Base-by-base conservation (phyloP, 345 rosid species). In the Sonneratia caseolaris region DNA sequence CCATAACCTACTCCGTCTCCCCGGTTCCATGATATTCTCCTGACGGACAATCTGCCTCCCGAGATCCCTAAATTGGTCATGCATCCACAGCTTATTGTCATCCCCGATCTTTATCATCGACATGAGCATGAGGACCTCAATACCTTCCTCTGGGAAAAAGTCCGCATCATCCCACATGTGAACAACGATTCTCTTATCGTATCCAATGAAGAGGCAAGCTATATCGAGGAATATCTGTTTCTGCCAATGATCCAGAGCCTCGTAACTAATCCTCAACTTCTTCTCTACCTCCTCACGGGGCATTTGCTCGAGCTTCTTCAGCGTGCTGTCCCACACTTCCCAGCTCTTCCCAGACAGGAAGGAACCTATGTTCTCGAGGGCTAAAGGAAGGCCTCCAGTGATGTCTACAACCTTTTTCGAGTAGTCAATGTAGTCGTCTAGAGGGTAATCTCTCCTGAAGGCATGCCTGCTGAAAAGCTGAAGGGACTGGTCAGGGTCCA, bases 391-490 rank as follows among this genome's bases (percentile, higher is more conserved):
- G 42, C 77, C 77, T 49, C 77, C 77, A 32, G 73, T 70, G 69
- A 70, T 75, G 38, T 53, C 38, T 0, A 75, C 77, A 3, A 70
- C 77, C 61, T 70, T 75, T 12, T 37, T 75, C 7, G 77, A 75
- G 77, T 64, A 62, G n/a, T 37, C 65, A 32, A 65, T 18, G 35
- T 65, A 73, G 45, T 75, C 73, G 51, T 70, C 73, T 0, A 69
- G 73, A 21, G 77, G 77, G 35, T 37, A 70, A 24, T 70, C 77
- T 55, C 73, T 70, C 55, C 77, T 49, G 64, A 75, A 75, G 0
- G 77, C 73, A 36, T 75, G 77, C 73, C 73, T 22, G 59, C 77
- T 75, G 69, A 75, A 75, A 35, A 75, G 77, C 64, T 75, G 77
- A 13, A 69, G 24, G 22, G 77, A 75, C 51, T 75, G 77, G 40